Conservation (phyloP, 495 filamentous ascomycete genomes). For the Penicillium pancosmium region DNA sequence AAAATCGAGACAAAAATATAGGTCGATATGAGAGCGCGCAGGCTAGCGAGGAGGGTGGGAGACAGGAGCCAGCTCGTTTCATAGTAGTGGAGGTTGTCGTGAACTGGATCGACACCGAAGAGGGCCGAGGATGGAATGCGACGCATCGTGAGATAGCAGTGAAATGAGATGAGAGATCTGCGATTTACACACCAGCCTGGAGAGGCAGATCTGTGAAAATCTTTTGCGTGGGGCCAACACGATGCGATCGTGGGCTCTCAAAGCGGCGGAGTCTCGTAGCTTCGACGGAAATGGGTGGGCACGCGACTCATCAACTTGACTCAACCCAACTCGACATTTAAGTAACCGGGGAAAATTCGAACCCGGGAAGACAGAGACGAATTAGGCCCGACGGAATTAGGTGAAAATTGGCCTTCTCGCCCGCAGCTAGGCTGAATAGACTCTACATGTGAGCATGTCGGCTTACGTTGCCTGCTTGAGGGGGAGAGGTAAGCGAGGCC, state of each 20-base stretch:
- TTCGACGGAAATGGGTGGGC: neutral
- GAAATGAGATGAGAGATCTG: neutral
- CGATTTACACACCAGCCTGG: neutral
- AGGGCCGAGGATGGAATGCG: slow-evolving; percentile 23
- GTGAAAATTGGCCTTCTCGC: no score
- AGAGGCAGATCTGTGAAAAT: neutral
- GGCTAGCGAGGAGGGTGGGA: slow-evolving; percentile 58
- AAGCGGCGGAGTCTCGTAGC: neutral
- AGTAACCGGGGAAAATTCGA: no score
- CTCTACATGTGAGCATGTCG: no score
- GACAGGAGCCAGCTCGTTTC: slow-evolving; percentile 76
- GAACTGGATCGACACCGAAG: slow-evolving; percentile 37
- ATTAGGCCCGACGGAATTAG: no score
- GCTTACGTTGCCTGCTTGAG: no score
- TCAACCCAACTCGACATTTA: no score
- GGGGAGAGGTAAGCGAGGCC: no score
- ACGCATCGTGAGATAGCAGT: slow-evolving; percentile 18
- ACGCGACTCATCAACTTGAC: neutral
- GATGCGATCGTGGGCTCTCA: neutral
- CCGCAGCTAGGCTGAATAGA: no score
- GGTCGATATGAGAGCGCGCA: slow-evolving; percentile 63
- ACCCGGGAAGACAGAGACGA: no score
- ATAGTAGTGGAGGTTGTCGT: slow-evolving; percentile 65
- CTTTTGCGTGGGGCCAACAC: neutral
- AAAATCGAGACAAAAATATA: slow-evolving; percentile 74